A percentile compares a stretch with the other conserved stretches of the same genome.
phyloP scores from a whole-genome alignment of 805 yeast genomes.

The Metschnikowia shivogae region DNA sequence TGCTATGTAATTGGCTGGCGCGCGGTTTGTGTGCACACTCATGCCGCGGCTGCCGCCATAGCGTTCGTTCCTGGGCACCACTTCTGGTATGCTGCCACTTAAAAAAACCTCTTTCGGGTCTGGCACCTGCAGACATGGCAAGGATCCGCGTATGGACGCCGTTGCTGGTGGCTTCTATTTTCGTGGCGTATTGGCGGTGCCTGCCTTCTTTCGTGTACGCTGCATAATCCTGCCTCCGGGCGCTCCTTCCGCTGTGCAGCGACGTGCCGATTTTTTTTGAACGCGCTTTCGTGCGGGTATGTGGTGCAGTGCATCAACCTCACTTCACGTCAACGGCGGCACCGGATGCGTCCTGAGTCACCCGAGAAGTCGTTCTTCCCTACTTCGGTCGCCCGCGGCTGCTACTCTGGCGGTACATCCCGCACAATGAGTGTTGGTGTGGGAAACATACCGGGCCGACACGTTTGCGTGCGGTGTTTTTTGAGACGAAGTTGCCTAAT shows the following conservation, averaged over 20 bases:
- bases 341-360: too few relatives aligned
- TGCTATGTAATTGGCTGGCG: slow-evolving; percentile 2
- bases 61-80: too few relatives aligned
- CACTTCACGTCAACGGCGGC: not conserved
- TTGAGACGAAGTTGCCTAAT: slow-evolving; percentile 1
- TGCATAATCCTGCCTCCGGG: slow-evolving; percentile 2
- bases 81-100: too few relatives aligned
- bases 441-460: not conserved
- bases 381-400: too few relatives aligned
- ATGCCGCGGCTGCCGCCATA: not conserved
- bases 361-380: too few relatives aligned
- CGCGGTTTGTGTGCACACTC: not conserved
- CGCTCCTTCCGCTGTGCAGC: slow-evolving; percentile 6
- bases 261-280: slow-evolving; percentile 5
- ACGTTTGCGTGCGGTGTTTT: not conserved
- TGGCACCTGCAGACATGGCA: too few relatives aligned
- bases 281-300: slow-evolving; percentile 6
- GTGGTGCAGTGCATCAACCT: slow-evolving; percentile 4
- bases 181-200: not conserved
- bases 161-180: too few relatives aligned
- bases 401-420: too few relatives aligned
- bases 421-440: too few relatives aligned
- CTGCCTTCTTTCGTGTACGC: not conserved
- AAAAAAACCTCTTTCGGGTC: too few relatives aligned
- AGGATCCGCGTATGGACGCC: too few relatives aligned